Base-by-base conservation (phyloP, 164 flowering plant genomes). In the Magnolia changhungtana region DNA sequence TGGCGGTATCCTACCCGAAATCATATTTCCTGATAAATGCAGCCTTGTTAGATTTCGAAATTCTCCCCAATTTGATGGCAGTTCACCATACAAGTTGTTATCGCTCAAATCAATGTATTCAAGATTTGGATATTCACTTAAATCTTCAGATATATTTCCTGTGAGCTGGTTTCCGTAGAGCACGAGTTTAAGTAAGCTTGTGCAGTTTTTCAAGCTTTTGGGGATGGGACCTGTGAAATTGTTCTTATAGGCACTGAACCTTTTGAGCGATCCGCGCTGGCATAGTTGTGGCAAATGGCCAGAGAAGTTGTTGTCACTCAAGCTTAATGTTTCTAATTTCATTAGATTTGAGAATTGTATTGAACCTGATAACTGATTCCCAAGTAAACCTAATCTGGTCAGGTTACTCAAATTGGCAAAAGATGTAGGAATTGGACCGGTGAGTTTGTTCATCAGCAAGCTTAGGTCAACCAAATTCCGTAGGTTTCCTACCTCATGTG, bases 201-300 rank as follows among this genome's bases (percentile, higher is more conserved):
- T 66, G 72, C 81, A 82, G 37, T 79, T 79, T 59, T 45, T 73
- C 31, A 82, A n/a, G 75, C 81, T 74, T 74, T 71, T 58, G 11
- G 84, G 81, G n/a, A 82, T 74, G 4, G 80, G 78, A 8, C 84
- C 84, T 3, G 69, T 24, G 73, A 82, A 64, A 18, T 27, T 76
- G 61, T 82, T 79, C 64, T 52, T 31, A n/a, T 63, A 27, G 11
- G 76, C 80, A 18, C 63, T 21, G 21, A 82, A 77, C 63, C 67
- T 73, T 50, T 21, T 10, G 0, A 82, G 81, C 8, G 67, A 21
- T 50, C 78, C 73, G 0, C 80, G 80, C 61, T 61, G 23, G 65
- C 84, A 82, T 58, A 82, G 74, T 50, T 67, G 24, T 8, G 84
- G 67, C 19, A 81, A 68, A 77, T 16, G 59, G 23, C 84, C 76